Evolutionary conservation across 352 stramenopile genomes (phyloP), one percentile per base, ranked within the genome.

Genomic region (Phytophthora cactorum): DNA sequence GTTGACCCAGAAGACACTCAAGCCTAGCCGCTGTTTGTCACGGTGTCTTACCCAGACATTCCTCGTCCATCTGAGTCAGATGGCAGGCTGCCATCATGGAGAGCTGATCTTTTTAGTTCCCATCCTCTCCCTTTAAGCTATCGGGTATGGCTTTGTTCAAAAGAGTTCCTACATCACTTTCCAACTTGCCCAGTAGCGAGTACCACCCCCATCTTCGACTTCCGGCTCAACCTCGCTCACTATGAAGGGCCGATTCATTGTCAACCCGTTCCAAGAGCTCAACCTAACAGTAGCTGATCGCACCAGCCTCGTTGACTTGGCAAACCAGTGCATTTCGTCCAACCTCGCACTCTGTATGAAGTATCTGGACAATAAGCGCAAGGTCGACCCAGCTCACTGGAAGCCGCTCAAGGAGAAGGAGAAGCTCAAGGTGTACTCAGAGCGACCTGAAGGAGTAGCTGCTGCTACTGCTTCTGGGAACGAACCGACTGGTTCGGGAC

Each of bases 191-290:
- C 22, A 22, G 22, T 22, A 22, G 22, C 22, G 22, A 22, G 22
- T 22, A 22, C 22, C 22, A 22, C 22, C 22, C 22, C 22, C 22
- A 22, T 22, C 22, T 22, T 22, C 22, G 22, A 22, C 22, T 22
- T 22, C 22, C 22, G 22, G 22, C 22, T 22, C 22, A 1, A 22
- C 22, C 22, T 22, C 22, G 22, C 22, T 49, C 45, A 44, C 34
- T 4, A 66, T 71, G 56, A 75, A 75, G 53, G 56, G 68, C 44
- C 61, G 62, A 52, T 74, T 74, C 31, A 66, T 71, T 55, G 56
- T 74, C 43, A 74, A 74, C 54, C 67, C 67, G 8, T 74, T 74
- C 32, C 38, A 43, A 31, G 61, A 70, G 43, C 39, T 74, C 3
- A 45, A 59, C 9, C 56, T 74, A 9, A 43, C 54, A 6, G n/a